Base-by-base conservation (phyloP, 2,329 filamentous ascomycete genomes). In the Shiraia sp. region DNA sequence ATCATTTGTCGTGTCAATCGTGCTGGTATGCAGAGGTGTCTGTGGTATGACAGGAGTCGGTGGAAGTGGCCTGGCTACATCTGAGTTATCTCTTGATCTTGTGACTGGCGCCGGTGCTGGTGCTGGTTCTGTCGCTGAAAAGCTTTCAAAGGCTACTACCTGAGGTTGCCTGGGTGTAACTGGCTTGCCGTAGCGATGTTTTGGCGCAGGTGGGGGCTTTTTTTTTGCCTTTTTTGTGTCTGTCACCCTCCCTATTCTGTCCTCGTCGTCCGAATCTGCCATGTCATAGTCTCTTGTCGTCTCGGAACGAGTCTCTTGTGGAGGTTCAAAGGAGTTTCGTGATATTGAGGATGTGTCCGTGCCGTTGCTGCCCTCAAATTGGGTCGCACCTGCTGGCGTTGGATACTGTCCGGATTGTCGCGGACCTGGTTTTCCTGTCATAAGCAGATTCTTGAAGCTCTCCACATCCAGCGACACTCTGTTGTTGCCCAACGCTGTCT, bases 101-200 rank as follows among this genome's bases (percentile, higher is more conserved):
- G 40, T 53, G 42, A 54, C 34, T 51, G 53, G 61, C 8, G 55
- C 47, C 3, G 59, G 52, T 32, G 52, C 47, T 13, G 49, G 49
- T 24, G n/a, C n/a, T n/a, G n/a, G n/a, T n/a, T 48, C 61, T 32
- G 34, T 60, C 13, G 62, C 42, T 40, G 60, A 47, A 29, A 69
- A 65, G 28, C 58, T 62, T 13, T 61, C 58, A 26, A 68, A 69
- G 2, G 66, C 55, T 6, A 67, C 63, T 13, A 51, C 68, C 61
- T 63, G 70, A 42, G 61, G 73, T 53, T 44, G 75, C 70, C 71
- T 45, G 53, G 57, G 66, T 51, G 77, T 82, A 51, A 92, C 86
- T 13, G 85, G 77, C 67, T 86, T 91, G 4, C 89, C 89, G 70
- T 91, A 87, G 40, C 87, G 82, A 36, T 86, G 90, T 61, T 80